Evolutionary conservation across 441 rosid species (phyloP).

Genomic region (Bruguiera hainesii): DNA sequence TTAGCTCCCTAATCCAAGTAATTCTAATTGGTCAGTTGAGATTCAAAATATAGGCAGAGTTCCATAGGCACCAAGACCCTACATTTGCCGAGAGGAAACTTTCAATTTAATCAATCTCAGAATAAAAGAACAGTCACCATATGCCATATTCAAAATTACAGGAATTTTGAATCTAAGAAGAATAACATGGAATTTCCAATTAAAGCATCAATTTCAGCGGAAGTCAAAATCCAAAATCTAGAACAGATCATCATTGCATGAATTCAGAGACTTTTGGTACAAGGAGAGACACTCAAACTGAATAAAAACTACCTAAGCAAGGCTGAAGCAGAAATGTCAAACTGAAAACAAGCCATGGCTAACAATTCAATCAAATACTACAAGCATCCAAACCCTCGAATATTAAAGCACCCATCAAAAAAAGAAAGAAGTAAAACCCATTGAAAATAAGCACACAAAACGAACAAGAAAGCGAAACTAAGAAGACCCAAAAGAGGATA

Average conservation of each 20-base stretch:
- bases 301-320: no score
- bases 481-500: not conserved
- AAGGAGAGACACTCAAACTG: no score
- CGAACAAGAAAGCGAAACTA: not conserved
- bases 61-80: not conserved
- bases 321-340: no score
- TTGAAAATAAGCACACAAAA: not conserved
- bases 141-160: conserved; percentile 6
- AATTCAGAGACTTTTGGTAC: no score
- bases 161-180: no score
- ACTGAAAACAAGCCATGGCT: not conserved
- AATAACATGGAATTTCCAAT: no score
- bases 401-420: not conserved
- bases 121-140: not conserved
- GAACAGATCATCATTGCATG: no score
- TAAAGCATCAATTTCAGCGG: no score
- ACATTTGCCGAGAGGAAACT: not conserved
- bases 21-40: not conserved
- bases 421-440: not conserved
- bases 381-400: conserved; percentile 10
- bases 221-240: no score
- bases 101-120: not conserved
- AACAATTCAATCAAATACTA: not conserved
- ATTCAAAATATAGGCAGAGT: not conserved
- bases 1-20: not conserved